Conservation (phyloP, 805 yeast species). For the Candida corydali region DNA sequence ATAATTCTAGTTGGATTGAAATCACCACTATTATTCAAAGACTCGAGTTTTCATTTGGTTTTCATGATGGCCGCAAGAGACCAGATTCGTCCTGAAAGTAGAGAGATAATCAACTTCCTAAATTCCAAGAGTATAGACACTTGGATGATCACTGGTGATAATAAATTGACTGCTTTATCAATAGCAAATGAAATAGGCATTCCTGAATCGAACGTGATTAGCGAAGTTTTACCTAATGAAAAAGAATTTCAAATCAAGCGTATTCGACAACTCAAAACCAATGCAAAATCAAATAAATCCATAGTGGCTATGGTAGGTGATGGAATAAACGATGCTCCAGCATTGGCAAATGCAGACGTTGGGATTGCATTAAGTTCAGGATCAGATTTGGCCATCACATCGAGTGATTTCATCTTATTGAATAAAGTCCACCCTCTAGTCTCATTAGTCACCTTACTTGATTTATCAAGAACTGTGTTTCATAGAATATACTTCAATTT, state of each 20-base stretch:
- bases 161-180: slow-evolving; percentile 59
- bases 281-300: no score
- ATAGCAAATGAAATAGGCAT: slow-evolving; percentile 65
- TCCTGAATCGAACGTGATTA: slow-evolving; percentile 42
- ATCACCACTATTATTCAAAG: slow-evolving; percentile 22
- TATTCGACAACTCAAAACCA: slow-evolving; percentile 40
- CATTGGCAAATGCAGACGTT: slow-evolving; percentile 68
- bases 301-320: slow-evolving; percentile 79
- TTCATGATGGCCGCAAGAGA: slow-evolving; percentile 59
- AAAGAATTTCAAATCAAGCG: slow-evolving; percentile 58
- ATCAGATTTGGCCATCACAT: slow-evolving; percentile 68
- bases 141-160: slow-evolving; percentile 81
- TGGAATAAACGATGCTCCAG: slow-evolving; percentile 82
- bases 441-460: slow-evolving; percentile 52
- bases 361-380: slow-evolving; percentile 78
- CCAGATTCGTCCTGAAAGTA: slow-evolving; percentile 54
- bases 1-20: slow-evolving; percentile 52
- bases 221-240: slow-evolving; percentile 71
- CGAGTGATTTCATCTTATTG: slow-evolving; percentile 69
- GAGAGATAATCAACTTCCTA: slow-evolving; percentile 38
- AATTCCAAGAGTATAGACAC: slow-evolving; percentile 45
- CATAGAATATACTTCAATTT: slow-evolving; percentile 53
- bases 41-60: slow-evolving; percentile 32
- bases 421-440: slow-evolving; percentile 48
- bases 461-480: slow-evolving; percentile 47